These are phyloP conservation scores for Claviceps humidiphila DNA, from an alignment of 2,329 filamentous ascomycete species.

Conservation along the genomic window DNA sequence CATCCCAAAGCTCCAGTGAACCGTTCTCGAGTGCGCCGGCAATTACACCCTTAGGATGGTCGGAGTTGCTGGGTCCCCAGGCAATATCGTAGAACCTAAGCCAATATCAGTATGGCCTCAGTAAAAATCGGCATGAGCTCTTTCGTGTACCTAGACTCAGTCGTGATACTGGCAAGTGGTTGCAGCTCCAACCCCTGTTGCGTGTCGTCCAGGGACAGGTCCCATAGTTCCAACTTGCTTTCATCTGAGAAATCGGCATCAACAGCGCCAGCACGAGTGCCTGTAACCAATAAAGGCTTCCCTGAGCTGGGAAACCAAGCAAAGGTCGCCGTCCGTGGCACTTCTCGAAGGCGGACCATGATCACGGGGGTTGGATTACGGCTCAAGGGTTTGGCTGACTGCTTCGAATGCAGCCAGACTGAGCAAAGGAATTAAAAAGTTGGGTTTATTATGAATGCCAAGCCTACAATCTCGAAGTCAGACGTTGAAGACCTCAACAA, in stretches of 20 bases:
- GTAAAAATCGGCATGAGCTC: not conserved
- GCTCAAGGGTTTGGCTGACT: constrained; percentile 9
- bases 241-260: constrained; percentile 97
- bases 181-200: constrained; percentile 71
- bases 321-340: constrained; percentile 91
- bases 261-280: constrained; percentile 87
- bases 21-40: constrained; percentile 93
- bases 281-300: constrained; percentile 76
- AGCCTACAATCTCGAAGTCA: constrained; percentile 4
- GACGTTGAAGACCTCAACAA: not conserved
- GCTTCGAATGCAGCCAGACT: constrained; percentile 8
- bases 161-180: constrained; percentile 69
- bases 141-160: constrained; percentile 65
- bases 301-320: constrained; percentile 81
- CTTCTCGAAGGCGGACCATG: constrained; percentile 96
- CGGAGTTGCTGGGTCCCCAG: constrained; percentile 72
- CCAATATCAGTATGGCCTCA: constrained; percentile 7
- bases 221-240: constrained; percentile 93
- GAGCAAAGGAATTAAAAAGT: not conserved
- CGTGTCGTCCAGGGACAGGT: constrained; percentile 68
- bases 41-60: constrained; percentile 75
- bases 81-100: constrained; percentile 90
- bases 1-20: constrained; percentile 86
- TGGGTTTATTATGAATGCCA: not conserved
- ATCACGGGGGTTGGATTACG: constrained; percentile 16